Percentiles rank a stretch among this genome's conserved stretches.
phyloP scores from a whole-genome alignment of 2,329 filamentous ascomycete species.

The Aureobasidium sp. region DNA sequence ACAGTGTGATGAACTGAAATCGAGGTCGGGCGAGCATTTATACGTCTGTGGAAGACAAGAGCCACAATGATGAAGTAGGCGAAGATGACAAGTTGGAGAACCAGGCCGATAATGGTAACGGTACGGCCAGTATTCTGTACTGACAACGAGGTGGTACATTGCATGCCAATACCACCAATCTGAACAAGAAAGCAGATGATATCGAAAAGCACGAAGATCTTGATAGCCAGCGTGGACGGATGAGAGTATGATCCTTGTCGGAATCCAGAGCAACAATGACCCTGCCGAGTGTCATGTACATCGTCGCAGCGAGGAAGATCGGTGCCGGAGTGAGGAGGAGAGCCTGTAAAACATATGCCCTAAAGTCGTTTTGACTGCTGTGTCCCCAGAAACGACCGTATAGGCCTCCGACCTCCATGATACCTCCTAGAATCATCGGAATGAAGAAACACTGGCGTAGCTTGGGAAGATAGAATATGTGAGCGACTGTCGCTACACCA shows the following conservation, averaged over 20 bases:
- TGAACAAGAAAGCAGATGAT: conserved; percentile 46
- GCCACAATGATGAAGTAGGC: conserved; percentile 1
- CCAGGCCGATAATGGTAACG: not conserved
- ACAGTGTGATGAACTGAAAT: not conserved
- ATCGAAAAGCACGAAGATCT: conserved; percentile 47
- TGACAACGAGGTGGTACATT: not conserved
- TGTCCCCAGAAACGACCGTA: conserved; percentile 31
- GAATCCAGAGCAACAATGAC: conserved; percentile 25
- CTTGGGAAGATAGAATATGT: conserved; percentile 26
- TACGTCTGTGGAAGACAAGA: not conserved
- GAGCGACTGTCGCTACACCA: conserved; percentile 23
- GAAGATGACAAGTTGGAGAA: conserved; percentile 1
- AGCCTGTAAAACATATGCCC: conserved; percentile 35
- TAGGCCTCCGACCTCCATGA: conserved; percentile 35
- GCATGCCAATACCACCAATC: conserved; percentile 28
- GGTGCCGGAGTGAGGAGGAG: conserved; percentile 36
- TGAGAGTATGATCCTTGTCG: conserved; percentile 29
- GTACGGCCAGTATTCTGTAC: not conserved
- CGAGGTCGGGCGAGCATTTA: not conserved
- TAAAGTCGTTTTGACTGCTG: conserved; percentile 28
- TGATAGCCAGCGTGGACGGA: conserved; percentile 42
- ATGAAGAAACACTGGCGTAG: conserved; percentile 30
- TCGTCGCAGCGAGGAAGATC: conserved; percentile 37
- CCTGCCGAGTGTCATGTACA: conserved; percentile 39
- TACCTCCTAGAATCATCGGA: conserved; percentile 29